phyloP scores from a whole-genome alignment of 495 filamentous ascomycete genomes.

The Aspergillus leporis region DNA sequence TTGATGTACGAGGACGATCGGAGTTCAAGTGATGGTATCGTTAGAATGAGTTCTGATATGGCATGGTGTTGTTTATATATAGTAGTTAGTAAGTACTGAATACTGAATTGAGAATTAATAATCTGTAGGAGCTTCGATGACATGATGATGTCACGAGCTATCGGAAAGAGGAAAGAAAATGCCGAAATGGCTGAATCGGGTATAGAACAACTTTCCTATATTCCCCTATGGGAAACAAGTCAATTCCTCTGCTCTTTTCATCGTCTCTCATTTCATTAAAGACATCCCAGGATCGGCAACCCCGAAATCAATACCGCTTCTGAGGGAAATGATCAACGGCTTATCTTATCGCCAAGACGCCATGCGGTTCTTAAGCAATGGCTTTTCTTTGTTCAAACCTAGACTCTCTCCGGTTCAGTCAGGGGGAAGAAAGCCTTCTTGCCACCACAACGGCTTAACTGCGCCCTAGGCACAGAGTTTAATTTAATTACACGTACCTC shows the following conservation, averaged over 20 bases:
- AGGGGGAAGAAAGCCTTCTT: not conserved
- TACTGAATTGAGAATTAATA: not conserved
- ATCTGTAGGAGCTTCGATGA: not conserved
- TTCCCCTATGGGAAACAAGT: too few relatives aligned
- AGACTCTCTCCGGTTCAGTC: not conserved
- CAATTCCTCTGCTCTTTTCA: not conserved
- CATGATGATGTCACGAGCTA: not conserved
- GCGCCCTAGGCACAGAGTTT: too few relatives aligned
- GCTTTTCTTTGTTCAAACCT: not conserved
- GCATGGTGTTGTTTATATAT: not conserved
- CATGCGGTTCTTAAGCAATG: not conserved
- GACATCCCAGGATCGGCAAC: not conserved
- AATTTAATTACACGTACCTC: too few relatives aligned
- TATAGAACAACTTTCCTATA: too few relatives aligned
- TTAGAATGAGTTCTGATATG: not conserved
- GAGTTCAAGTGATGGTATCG: too few relatives aligned
- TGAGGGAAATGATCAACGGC: not conserved
- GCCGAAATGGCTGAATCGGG: too few relatives aligned
- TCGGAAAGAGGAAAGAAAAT: not conserved
- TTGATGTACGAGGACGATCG: too few relatives aligned
- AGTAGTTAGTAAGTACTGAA: too few relatives aligned
- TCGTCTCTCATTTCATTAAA: not conserved
- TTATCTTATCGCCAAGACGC: not conserved
- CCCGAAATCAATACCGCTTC: not conserved
- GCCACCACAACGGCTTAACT: too few relatives aligned